Evolutionary conservation across 441 rosid species (phyloP).

Genomic region (Euphorbia celastroides): DNA sequence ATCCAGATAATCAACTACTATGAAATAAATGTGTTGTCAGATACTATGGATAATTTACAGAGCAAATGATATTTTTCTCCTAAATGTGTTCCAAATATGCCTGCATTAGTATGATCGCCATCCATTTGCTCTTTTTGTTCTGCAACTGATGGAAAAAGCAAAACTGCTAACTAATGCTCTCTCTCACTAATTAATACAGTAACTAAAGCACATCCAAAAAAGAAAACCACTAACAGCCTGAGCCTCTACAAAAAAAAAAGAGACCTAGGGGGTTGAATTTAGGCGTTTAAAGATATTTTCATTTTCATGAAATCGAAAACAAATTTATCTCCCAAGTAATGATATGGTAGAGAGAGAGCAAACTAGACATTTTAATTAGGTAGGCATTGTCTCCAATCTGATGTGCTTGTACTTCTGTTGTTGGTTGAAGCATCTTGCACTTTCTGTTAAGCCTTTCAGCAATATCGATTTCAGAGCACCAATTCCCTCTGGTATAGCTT

Average conservation of each 20-base stretch:
- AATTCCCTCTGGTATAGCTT: constrained; percentile 66
- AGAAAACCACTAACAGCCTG: not conserved
- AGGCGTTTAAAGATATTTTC: not conserved
- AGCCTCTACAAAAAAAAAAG: not conserved
- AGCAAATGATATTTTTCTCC: too few relatives aligned
- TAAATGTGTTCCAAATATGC: too few relatives aligned
- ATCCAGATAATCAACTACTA: too few relatives aligned
- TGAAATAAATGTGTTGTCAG: too few relatives aligned
- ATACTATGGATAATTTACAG: too few relatives aligned
- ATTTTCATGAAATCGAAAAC: not conserved
- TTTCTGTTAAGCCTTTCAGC: constrained; percentile 59
- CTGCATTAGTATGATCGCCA: too few relatives aligned
- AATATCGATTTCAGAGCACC: constrained; percentile 56
- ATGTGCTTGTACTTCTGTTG: constrained; percentile 81
- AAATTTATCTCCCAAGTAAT: not conserved
- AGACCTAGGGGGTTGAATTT: not conserved
- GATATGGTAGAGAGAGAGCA: not conserved
- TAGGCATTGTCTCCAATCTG: constrained; percentile 44
- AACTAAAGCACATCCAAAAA: too few relatives aligned
- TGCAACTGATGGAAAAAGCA: too few relatives aligned
- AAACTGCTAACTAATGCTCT: not conserved
- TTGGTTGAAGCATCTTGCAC: constrained; percentile 58
- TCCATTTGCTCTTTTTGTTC: too few relatives aligned
- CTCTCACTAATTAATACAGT: too few relatives aligned
- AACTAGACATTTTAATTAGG: constrained; percentile 18